A percentile compares a stretch with the other conserved stretches of the same genome.
Conservation (phyloP, 176 grass and related monocot genomes). For the Echinochloa phyllopogon region DNA sequence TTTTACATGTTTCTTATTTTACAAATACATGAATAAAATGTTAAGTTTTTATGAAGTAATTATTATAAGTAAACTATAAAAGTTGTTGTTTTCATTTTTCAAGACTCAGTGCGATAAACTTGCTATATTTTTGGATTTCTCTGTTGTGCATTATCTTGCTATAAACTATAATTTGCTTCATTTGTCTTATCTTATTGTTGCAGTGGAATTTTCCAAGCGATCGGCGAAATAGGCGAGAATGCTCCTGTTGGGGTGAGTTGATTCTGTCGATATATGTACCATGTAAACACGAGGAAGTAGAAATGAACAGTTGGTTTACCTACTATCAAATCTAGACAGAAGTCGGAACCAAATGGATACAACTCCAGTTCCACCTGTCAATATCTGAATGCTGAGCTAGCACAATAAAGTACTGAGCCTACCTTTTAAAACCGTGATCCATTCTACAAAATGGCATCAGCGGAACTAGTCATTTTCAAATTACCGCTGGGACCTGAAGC, state of each 20-base stretch:
- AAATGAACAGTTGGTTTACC: not conserved
- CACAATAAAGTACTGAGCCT: not conserved
- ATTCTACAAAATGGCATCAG: not conserved
- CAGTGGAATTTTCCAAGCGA: slow-evolving; percentile 65
- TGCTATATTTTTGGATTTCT: not conserved
- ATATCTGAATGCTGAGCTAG: not conserved
- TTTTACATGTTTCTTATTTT: not conserved
- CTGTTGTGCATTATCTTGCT: not conserved
- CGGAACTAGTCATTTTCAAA: not conserved
- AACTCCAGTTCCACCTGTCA: not conserved
- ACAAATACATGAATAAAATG: not conserved
- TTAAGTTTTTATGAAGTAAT: not conserved
- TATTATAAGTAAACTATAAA: not conserved
- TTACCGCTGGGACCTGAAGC: not conserved
- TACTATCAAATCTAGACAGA: not conserved
- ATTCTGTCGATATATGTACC: slow-evolving; percentile 13
- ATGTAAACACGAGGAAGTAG: not conserved
- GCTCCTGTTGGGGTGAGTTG: slow-evolving; percentile 59
- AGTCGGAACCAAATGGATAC: not conserved
- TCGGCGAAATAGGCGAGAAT: slow-evolving; percentile 35
- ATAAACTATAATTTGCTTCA: not conserved
- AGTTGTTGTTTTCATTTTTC: not conserved
- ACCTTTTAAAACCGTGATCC: not conserved
- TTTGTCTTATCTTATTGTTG: slow-evolving; percentile 27
- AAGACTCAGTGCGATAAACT: not conserved